phyloP scores from a whole-genome alignment of 176 grass and related monocot genomes.

The Raddia guianensis region DNA sequence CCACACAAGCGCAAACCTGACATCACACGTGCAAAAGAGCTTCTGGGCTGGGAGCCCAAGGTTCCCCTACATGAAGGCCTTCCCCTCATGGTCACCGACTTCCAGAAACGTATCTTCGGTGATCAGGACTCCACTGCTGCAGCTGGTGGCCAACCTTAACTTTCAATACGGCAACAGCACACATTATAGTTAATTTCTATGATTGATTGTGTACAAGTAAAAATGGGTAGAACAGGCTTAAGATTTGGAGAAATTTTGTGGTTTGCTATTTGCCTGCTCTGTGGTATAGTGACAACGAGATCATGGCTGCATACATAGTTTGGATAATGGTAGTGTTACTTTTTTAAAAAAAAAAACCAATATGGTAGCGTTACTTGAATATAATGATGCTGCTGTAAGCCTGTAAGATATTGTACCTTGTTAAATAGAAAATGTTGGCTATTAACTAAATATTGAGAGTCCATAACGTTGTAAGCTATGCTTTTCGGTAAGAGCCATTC shows the following conservation, averaged over 20 bases:
- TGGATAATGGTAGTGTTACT: constrained; percentile 11
- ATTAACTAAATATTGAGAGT: background rate
- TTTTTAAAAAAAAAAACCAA: too few species aligned
- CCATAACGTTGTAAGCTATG: background rate
- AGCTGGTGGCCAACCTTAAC: constrained; percentile 22
- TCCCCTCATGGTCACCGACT: constrained; percentile 80
- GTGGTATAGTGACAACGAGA: constrained; percentile 16
- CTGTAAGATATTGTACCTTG: background rate
- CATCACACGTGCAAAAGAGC: constrained; percentile 63
- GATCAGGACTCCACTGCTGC: constrained; percentile 40
- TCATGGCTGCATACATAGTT: constrained; percentile 30
- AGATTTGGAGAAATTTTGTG: constrained; percentile 25
- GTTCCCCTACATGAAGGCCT: constrained; percentile 71
- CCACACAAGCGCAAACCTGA: constrained; percentile 86
- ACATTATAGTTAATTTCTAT: background rate
- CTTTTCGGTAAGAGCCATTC: constrained; percentile 1
- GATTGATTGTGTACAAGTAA: constrained; percentile 21
- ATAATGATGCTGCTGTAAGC: too few species aligned
- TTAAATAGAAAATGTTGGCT: background rate
- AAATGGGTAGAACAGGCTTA: background rate
- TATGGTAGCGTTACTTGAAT: too few species aligned
- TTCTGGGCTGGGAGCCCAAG: constrained; percentile 80
- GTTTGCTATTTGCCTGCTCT: constrained; percentile 21
- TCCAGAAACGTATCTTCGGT: constrained; percentile 74
- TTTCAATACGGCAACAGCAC: background rate